Evolutionary conservation across 208 protist genomes (phyloP).

Genomic region (Leptomonas pyrrhocoris): DNA sequence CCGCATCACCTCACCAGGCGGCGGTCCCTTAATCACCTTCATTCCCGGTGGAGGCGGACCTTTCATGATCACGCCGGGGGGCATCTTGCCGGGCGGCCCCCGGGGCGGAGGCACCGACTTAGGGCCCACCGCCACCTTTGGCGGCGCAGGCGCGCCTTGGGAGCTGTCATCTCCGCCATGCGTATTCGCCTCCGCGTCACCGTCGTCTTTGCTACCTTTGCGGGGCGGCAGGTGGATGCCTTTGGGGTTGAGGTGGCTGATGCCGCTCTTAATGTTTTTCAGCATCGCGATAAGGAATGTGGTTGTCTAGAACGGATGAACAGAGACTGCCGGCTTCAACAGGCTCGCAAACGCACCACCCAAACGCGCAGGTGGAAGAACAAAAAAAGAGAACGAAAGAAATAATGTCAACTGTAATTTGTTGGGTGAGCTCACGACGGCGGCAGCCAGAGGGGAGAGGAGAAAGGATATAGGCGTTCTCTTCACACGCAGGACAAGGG

Average conservation of each 20-base stretch:
- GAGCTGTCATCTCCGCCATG: slow-evolving; percentile 2
- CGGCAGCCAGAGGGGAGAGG: too few species aligned
- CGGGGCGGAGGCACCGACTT: slow-evolving; percentile 23
- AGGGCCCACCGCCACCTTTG: slow-evolving; percentile 12
- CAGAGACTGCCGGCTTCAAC: neutral
- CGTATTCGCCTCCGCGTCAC: neutral
- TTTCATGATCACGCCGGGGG: slow-evolving; percentile 14
- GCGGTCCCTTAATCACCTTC: slow-evolving; percentile 55
- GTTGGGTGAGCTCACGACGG: too few species aligned
- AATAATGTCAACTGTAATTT: too few species aligned
- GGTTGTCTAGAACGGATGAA: too few species aligned
- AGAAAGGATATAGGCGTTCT: too few species aligned
- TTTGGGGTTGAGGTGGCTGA: slow-evolving; percentile 33
- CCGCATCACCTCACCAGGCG: slow-evolving; percentile 38
- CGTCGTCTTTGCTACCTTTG: neutral
- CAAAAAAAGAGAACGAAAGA: too few species aligned
- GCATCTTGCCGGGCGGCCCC: slow-evolving; percentile 3
- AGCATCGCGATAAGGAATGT: slow-evolving; percentile 6
- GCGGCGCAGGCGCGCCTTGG: slow-evolving; percentile 2
- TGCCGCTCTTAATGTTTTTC: slow-evolving; percentile 21
- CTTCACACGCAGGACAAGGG: too few species aligned
- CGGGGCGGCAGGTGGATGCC: slow-evolving; percentile 2
- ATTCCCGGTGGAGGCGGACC: slow-evolving; percentile 37
- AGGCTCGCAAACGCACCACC: neutral
- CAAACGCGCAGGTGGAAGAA: neutral